These are phyloP conservation scores for Botryotinia narcissicola DNA, from an alignment of 2,329 filamentous ascomycete species.

Conservation along the genomic window DNA sequence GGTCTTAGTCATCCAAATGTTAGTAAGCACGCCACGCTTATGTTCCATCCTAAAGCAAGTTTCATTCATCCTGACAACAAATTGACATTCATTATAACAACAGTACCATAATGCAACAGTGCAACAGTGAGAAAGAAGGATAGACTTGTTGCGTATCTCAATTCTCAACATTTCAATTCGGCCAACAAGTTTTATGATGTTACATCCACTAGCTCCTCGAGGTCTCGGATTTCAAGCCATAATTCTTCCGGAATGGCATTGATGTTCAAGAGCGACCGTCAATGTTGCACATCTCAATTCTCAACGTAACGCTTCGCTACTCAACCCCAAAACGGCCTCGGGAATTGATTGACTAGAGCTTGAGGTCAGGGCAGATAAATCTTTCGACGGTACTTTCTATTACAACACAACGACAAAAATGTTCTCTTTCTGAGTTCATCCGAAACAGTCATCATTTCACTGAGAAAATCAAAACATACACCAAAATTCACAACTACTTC, in stretches of 20 bases:
- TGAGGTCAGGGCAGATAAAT: too few species aligned
- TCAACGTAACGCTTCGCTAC: neutral
- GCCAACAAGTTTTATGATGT: neutral
- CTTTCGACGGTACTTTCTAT: neutral
- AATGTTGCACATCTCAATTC: conserved; percentile 16
- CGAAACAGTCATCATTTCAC: neutral
- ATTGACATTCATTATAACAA: neutral
- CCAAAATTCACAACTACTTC: neutral
- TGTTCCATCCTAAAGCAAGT: neutral
- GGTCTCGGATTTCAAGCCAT: conserved; percentile 16
- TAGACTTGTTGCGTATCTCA: neutral
- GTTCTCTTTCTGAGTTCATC: neutral
- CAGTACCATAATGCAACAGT: neutral
- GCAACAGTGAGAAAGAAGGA: neutral
- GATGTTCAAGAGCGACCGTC: conserved; percentile 7
- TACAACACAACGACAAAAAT: neutral
- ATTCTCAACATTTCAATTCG: neutral
- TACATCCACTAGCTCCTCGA: conserved; percentile 14
- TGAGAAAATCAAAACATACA: neutral
- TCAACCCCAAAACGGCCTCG: neutral
- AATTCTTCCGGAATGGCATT: conserved; percentile 21
- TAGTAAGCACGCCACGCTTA: neutral
- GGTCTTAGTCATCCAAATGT: neutral
- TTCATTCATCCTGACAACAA: neutral
- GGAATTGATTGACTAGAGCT: neutral